Conservation (phyloP, 495 filamentous ascomycete genomes). For the Aspergillus coremiiformis region DNA sequence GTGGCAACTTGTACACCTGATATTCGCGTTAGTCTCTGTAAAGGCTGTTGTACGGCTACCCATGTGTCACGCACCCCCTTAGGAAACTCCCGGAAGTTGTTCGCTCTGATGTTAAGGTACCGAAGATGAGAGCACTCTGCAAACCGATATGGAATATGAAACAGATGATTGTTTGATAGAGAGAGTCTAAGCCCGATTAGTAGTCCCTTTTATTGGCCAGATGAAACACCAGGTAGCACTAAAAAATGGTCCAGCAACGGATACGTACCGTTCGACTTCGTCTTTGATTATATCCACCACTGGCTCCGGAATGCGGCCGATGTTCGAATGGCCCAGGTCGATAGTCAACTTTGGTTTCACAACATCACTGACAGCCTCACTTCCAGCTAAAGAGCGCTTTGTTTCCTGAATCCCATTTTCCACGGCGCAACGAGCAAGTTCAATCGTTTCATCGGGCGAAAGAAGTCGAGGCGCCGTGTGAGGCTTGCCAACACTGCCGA, state of each 20-base stretch:
- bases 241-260: neutral
- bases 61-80: conserved; percentile 54
- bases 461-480: conserved; percentile 23
- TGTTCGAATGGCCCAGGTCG: conserved; percentile 77
- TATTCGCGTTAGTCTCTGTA: conserved; percentile 13
- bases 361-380: conserved; percentile 58
- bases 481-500: conserved; percentile 16
- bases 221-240: neutral
- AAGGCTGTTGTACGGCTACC: conserved; percentile 11
- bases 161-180: conserved; percentile 79
- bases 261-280: conserved; percentile 76
- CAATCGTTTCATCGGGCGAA: conserved; percentile 41
- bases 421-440: conserved; percentile 57
- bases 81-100: conserved; percentile 82
- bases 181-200: conserved; percentile 56
- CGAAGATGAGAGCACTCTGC: conserved; percentile 80
- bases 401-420: conserved; percentile 60
- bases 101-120: conserved; percentile 91
- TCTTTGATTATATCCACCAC: conserved; percentile 90
- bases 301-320: conserved; percentile 73
- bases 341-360: conserved; percentile 77
- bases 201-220: neutral
- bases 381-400: conserved; percentile 59
- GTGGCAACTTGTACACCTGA: conserved; percentile 70
- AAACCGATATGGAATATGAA: conserved; percentile 71